Evolutionary conservation across 73 alveolate genomes (phyloP), one percentile per base, ranked within the genome.

Genomic region (Blepharisma japonicum): DNA sequence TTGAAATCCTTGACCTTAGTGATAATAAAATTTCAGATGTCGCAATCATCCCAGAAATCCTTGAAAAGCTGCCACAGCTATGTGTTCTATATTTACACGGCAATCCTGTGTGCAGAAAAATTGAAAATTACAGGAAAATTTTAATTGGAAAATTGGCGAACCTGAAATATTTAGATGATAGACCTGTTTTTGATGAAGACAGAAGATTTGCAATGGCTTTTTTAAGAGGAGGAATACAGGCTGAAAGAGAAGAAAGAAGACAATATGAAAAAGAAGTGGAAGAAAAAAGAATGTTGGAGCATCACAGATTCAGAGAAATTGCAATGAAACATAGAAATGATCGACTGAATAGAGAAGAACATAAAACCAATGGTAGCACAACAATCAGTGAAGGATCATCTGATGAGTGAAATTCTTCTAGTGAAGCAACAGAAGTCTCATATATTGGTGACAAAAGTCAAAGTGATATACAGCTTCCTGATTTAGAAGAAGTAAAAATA

Each of bases 31-130:
- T 97, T 38, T 93, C 87, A 38, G 99, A 95, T 66, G 89, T 93
- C 23, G 94, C 78, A 61, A 25, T 61, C 14, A 83, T 89, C 39
- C 78, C 80, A 5, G 94, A 95, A 83, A 89, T 97, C 48, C 87
- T 95, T 38, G 87, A 87, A 38, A 95, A 95, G 82, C 84, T 97
- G 85, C 96, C 96, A 4, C 85, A 89, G 71, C 84, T 97, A 66
- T 89, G 97, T 77, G 99, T 97, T 8, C 78, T 97, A 39, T 97
- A 97, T 84, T 80, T 92, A 72, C 87, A 91, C 70, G 97, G 97
- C 71, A 97, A 97, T 86, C 95, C 94, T 54, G 96, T 89, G 1
- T 71, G 85, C 71, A 93, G 90, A 79, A 92, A 97, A 77, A 97
- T 97, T 49, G 82, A 89, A 47, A 86, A 92, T 84, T 97, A 95